phyloP scores from a whole-genome alignment of 2,329 filamentous ascomycete genomes.

The Verticillium isaacii region DNA sequence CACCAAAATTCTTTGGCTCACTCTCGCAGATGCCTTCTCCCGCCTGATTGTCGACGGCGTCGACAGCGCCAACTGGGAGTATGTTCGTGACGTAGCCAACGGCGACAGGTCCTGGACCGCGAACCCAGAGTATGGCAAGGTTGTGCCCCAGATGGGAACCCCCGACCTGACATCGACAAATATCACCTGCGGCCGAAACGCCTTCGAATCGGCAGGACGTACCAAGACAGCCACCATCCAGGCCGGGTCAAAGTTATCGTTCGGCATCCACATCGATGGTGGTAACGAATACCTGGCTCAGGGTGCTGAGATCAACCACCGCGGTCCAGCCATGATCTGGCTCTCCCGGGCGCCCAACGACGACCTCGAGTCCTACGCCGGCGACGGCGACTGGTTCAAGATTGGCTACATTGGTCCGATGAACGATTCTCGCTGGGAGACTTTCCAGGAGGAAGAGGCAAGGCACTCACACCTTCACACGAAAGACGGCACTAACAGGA shows the following conservation, averaged over 20 bases:
- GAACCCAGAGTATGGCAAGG: background rate
- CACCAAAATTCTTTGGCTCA: background rate
- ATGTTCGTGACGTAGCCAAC: conserved; percentile 5
- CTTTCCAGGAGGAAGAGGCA: background rate
- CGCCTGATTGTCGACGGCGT: conserved; percentile 6
- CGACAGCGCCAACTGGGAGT: conserved; percentile 6
- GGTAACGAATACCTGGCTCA: background rate
- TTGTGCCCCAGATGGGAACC: background rate
- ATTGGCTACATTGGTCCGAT: background rate
- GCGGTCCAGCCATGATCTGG: conserved; percentile 6
- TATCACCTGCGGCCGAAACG: conserved; percentile 7
- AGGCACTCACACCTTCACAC: background rate
- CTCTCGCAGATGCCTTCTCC: conserved; percentile 6
- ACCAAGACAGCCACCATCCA: conserved; percentile 5
- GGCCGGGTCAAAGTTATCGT: conserved; percentile 4
- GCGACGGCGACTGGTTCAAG: conserved; percentile 12
- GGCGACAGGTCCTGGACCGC: background rate
- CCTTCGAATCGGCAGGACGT: background rate
- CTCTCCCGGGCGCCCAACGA: conserved; percentile 4
- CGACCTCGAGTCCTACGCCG: conserved; percentile 5
- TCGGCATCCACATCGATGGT: conserved; percentile 1
- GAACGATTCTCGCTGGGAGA: background rate
- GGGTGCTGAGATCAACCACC: conserved; percentile 4
- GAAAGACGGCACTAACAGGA: background rate
- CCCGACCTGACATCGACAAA: conserved; percentile 2